Conservation (phyloP, 2,329 filamentous ascomycete genomes). For the Curvularia lunata region DNA sequence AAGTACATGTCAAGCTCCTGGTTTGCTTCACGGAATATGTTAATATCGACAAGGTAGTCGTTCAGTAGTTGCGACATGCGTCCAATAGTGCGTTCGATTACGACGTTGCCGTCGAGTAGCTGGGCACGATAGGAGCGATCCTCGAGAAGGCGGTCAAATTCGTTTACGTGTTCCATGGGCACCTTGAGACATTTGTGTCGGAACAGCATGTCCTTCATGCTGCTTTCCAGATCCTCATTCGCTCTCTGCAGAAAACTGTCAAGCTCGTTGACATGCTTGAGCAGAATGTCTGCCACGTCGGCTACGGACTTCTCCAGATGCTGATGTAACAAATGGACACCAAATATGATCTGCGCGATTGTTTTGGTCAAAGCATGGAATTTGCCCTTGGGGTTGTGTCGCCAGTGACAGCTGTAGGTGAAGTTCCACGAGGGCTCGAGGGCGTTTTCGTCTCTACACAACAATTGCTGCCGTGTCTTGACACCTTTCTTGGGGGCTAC, state of each 20-base stretch:
- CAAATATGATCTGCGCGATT: constrained; percentile 90
- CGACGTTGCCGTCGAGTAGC: constrained; percentile 85
- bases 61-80: constrained; percentile 77
- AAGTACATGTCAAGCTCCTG: constrained; percentile 80
- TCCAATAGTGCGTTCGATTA: constrained; percentile 87
- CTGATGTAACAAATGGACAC: constrained; percentile 84
- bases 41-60: constrained; percentile 78
- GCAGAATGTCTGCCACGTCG: constrained; percentile 86
- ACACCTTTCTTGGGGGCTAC: constrained; percentile 51
- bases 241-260: constrained; percentile 89
- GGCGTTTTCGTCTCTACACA: constrained; percentile 69
- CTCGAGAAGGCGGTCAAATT: constrained; percentile 87
- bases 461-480: constrained; percentile 44
- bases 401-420: constrained; percentile 77
- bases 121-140: constrained; percentile 81
- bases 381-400: constrained; percentile 73
- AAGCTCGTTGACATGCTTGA: constrained; percentile 91
- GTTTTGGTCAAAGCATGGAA: constrained; percentile 91
- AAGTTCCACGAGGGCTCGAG: constrained; percentile 71
- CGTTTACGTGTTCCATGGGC: constrained; percentile 79
- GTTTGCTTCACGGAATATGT: constrained; percentile 77
- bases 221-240: constrained; percentile 81
- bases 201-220: constrained; percentile 72
- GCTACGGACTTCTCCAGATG: constrained; percentile 86
- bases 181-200: constrained; percentile 80